Evolutionary conservation across 345 rosid genomes (phyloP).

Genomic region (Bretschneidera sinensis): DNA sequence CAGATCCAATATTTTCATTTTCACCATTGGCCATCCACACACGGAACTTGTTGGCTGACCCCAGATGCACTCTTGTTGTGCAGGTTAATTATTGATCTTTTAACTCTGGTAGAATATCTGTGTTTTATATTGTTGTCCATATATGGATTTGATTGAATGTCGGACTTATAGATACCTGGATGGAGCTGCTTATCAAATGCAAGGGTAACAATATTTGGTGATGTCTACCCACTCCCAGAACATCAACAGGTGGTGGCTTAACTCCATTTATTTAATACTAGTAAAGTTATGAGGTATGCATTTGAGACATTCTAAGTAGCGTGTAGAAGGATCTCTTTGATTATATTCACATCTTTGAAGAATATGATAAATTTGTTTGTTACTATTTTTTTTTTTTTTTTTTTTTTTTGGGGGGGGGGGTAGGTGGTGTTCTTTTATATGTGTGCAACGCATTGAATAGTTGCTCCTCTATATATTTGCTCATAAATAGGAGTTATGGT

Average conservation of each 20-base stretch:
- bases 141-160: constrained; percentile 27
- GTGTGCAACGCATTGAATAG: background rate
- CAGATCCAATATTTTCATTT: constrained; percentile 95
- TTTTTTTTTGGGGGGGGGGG: background rate
- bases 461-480: background rate
- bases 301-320: background rate
- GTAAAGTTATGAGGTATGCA: background rate
- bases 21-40: constrained; percentile 95
- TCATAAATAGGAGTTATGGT: background rate
- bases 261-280: background rate
- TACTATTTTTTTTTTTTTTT: too few species aligned
- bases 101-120: background rate
- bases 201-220: constrained; percentile 91
- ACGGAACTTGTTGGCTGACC: constrained; percentile 80
- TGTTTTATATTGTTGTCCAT: background rate
- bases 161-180: constrained; percentile 69
- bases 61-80: constrained; percentile 93
- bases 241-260: constrained; percentile 56
- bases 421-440: background rate
- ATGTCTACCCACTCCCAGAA: constrained; percentile 84
- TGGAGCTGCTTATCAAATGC: constrained; percentile 99
- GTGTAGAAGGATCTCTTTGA: background rate
- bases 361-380: background rate
- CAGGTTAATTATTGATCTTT: constrained; percentile 50
- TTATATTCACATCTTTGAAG: background rate